A percentile compares a stretch with the other conserved stretches of the same genome.
These are phyloP conservation scores for Gyrodon lividus DNA, from an alignment of 768 basidiomycete species.

Conservation along the genomic window DNA sequence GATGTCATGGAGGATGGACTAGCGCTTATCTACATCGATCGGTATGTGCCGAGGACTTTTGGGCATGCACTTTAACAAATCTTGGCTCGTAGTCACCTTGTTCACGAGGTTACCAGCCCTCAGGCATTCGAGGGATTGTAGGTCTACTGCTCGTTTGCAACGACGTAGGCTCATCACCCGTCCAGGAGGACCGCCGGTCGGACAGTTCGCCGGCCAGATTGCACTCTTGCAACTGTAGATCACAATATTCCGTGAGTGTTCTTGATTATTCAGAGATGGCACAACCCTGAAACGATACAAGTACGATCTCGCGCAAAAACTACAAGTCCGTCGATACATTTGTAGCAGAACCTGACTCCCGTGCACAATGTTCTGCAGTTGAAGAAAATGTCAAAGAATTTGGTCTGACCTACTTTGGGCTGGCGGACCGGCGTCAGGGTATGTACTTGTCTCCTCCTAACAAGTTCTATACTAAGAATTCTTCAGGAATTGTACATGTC, in stretches of 20 bases:
- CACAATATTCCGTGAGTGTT: conserved; percentile 79
- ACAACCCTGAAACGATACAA: conserved; percentile 25
- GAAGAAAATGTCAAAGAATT: conserved; percentile 92
- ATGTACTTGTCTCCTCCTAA: conserved; percentile 7
- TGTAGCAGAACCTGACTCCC: conserved; percentile 81
- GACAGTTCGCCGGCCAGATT: conserved; percentile 80
- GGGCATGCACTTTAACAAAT: neutral
- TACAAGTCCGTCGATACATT: conserved; percentile 71
- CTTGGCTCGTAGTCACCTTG: conserved; percentile 44
- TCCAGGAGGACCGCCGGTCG: conserved; percentile 69
- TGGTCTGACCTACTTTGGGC: conserved; percentile 88
- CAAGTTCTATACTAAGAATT: conserved; percentile 16
- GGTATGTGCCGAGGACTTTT: conserved; percentile 39
- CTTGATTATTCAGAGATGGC: neutral
- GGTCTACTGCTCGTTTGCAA: conserved; percentile 24
- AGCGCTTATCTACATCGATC: conserved; percentile 81
- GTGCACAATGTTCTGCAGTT: conserved; percentile 78
- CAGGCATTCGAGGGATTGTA: conserved; percentile 89
- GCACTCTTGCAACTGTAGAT: conserved; percentile 86
- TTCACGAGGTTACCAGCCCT: conserved; percentile 93
- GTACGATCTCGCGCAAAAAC: conserved; percentile 72
- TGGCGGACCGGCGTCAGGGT: conserved; percentile 89
- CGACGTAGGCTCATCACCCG: conserved; percentile 8
- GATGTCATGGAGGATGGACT: conserved; percentile 73
- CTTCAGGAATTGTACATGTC: conserved; percentile 78